Evolutionary conservation across 2,329 filamentous ascomycete genomes (phyloP), one percentile per base, ranked within the genome.

Genomic region (Calonectria naviculata): DNA sequence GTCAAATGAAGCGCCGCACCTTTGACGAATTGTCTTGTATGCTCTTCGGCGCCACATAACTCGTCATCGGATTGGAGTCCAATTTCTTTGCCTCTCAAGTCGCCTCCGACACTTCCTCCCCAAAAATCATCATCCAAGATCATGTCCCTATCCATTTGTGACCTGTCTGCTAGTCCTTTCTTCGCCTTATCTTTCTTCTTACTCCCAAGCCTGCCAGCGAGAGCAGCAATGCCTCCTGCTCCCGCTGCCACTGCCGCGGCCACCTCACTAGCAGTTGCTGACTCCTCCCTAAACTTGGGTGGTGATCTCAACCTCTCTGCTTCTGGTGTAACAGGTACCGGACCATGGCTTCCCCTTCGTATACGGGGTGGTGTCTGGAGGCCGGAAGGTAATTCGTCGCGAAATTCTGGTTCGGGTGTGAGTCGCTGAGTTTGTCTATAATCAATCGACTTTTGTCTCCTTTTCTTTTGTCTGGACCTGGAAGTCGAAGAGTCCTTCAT

Each of bases 121-220:
- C 79, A 82, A 52, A 82, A 84, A 34, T 79, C 71, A 24, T 73
- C 68, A 13, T 75, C 72, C 41, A 71, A 60, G 4, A 26, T n/a
- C 58, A 41, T 17, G 9, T 31, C 36, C 19, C 67, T 69, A 17
- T 73, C 67, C 34, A 67, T 38, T 4, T 62, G 69, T 9, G 70
- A 61, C 42, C 71, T 73, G 47, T 77, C 79, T 58, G 79, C 74
- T 19, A 83, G 42, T 9, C 72, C 72, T 70, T 82, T 82, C 61
- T 84, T 82, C 65, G 83, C 83, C 71, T 81, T 82, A 71, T 81
- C 81, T 68, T 82, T 84, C 71, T 80, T 81, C 41, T 73, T 73
- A 13, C 71, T 80, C 24, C 79, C 81, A 70, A 81, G 80, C 68
- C 80, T 83, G 65, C 82, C 79, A 52, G 78, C 78, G 56, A 82